Conservation (phyloP, 1,284 basidiomycete genomes). For the Boletus smithii region DNA sequence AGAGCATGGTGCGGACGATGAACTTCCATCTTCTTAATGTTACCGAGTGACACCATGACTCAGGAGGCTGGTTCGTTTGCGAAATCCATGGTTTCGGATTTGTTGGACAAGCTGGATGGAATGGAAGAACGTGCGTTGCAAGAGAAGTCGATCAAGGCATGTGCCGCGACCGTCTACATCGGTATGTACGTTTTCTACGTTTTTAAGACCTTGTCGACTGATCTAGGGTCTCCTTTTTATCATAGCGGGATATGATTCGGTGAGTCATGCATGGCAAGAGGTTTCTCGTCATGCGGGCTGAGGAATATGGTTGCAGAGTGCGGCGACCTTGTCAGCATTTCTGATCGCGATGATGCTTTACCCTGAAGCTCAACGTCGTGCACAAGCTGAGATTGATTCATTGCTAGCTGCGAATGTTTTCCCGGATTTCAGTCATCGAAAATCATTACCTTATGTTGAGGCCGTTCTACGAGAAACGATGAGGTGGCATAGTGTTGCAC, state of each 20-base stretch:
- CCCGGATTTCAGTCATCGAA: slow-evolving; percentile 28
- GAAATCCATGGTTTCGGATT: slow-evolving; percentile 33
- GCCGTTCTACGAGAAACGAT: slow-evolving; percentile 33
- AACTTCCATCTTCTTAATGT: neutral
- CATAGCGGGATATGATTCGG: slow-evolving; percentile 30
- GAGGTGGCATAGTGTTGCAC: slow-evolving; percentile 34
- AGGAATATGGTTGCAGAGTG: slow-evolving; percentile 21
- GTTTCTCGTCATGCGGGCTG: neutral
- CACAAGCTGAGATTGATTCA: slow-evolving; percentile 32
- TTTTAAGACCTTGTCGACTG: neutral
- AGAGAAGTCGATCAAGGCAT: slow-evolving; percentile 28
- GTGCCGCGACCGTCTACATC: slow-evolving; percentile 32
- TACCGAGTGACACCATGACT: slow-evolving; percentile 2
- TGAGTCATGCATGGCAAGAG: slow-evolving; percentile 4
- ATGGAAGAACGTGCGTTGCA: slow-evolving; percentile 13
- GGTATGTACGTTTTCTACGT: slow-evolving; percentile 12
- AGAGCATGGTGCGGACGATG: slow-evolving; percentile 24
- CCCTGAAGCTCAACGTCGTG: slow-evolving; percentile 29
- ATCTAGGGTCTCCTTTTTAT: neutral
- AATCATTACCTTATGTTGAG: slow-evolving; percentile 31
- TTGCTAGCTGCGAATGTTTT: slow-evolving; percentile 19
- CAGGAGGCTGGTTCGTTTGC: slow-evolving; percentile 29
- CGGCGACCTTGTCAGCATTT: slow-evolving; percentile 25
- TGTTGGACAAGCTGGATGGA: slow-evolving; percentile 20
- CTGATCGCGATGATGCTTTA: slow-evolving; percentile 34